phyloP scores from a whole-genome alignment of 2,329 filamentous ascomycete genomes.

The Leptographium flavum region DNA sequence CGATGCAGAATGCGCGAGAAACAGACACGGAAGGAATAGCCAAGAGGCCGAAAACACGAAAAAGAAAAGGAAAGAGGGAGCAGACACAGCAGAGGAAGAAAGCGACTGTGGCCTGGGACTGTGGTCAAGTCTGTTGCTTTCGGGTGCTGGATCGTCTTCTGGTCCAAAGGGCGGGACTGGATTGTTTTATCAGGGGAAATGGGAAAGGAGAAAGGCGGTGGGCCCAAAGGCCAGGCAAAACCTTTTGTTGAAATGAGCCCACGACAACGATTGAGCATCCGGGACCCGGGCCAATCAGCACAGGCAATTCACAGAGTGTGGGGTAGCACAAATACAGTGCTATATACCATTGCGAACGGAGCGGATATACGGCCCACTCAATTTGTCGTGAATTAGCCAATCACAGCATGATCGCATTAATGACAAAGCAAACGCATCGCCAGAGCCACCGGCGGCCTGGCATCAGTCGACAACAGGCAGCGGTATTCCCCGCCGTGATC shows the following conservation, averaged over 20 bases:
- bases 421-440: neutral
- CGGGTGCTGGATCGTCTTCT: too few relatives aligned
- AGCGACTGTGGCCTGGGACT: neutral
- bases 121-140: neutral
- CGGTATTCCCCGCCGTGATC: neutral
- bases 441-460: too few relatives aligned
- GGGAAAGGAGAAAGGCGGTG: neutral
- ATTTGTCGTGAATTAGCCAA: neutral
- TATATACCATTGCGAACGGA: neutral
- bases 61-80: neutral
- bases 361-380: neutral
- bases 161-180: neutral
- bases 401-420: neutral
- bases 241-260: slow-evolving; percentile 12
- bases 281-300: slow-evolving; percentile 11
- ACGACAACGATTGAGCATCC: slow-evolving; percentile 8
- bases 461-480: too few relatives aligned
- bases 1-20: neutral
- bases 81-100: neutral
- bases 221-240: neutral
- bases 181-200: neutral
- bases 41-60: neutral
- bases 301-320: neutral
- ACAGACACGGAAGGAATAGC: neutral
- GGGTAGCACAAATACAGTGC: neutral